Conservation (phyloP, 331 rosid genomes). For the Quercus tomentella region DNA sequence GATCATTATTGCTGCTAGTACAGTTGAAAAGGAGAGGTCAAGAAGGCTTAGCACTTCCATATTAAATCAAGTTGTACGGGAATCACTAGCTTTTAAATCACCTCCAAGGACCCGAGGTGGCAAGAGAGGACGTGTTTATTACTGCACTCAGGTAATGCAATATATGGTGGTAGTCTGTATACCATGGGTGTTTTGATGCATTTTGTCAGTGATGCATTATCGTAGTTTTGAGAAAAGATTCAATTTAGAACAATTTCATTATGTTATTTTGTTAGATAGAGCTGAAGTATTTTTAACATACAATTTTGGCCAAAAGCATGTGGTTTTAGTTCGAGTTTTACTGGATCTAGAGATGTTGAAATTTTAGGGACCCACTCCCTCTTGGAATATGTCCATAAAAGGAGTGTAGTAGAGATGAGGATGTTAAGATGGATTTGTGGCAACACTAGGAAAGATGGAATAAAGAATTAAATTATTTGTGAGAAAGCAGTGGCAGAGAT, state of each 20-base stretch:
- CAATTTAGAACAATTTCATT: not conserved
- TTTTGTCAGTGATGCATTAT: slow-evolving; percentile 3
- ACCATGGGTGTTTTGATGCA: not conserved
- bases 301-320: too few species aligned
- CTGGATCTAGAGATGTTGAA: not conserved
- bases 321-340: not conserved
- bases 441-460: not conserved
- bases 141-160: slow-evolving; percentile 83
- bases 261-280: not conserved
- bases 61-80: slow-evolving; percentile 83
- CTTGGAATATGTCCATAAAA: not conserved
- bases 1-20: slow-evolving; percentile 78
- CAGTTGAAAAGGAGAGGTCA: slow-evolving; percentile 89
- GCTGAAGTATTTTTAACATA: not conserved
- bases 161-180: not conserved
- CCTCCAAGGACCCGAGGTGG: slow-evolving; percentile 97
- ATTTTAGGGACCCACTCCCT: not conserved
- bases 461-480: too few species aligned
- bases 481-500: too few species aligned
- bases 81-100: slow-evolving; percentile 85
- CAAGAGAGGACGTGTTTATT: slow-evolving; percentile 89
- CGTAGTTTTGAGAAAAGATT: not conserved
- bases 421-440: not conserved
- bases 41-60: slow-evolving; percentile 84
- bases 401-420: not conserved